Conservation (phyloP, 1,284 basidiomycete genomes). For the Mycosarcoma mackinlayi region DNA sequence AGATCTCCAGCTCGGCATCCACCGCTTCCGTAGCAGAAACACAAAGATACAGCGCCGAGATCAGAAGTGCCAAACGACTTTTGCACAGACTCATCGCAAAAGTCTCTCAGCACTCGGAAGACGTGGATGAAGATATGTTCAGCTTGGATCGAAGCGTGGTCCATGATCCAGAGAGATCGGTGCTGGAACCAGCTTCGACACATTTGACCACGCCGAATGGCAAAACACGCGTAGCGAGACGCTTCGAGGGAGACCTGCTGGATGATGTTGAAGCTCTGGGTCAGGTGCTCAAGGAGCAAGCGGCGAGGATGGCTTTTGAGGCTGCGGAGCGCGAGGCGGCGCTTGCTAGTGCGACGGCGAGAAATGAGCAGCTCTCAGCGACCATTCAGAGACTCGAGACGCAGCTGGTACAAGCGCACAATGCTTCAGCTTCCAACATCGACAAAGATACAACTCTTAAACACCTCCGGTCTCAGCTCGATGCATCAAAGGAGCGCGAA, state of each 20-base stretch:
- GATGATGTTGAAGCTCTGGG: constrained; percentile 29
- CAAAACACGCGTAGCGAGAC: constrained; percentile 4
- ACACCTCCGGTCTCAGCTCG: constrained; percentile 4
- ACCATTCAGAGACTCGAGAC: neutral
- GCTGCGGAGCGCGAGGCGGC: constrained; percentile 12
- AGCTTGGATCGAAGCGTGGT: constrained; percentile 28
- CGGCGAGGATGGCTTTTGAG: constrained; percentile 6
- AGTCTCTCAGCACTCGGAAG: constrained; percentile 8
- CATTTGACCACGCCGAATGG: constrained; percentile 27
- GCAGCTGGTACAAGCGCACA: neutral
- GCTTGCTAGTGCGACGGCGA: neutral
- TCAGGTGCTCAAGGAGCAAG: constrained; percentile 11
- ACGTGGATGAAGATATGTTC: constrained; percentile 3
- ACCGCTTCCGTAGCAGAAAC: neutral
- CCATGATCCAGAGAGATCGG: constrained; percentile 23
- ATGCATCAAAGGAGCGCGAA: constrained; percentile 3
- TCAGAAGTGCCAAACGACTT: constrained; percentile 17
- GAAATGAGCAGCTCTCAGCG: neutral
- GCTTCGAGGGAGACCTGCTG: constrained; percentile 23
- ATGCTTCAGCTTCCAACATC: neutral
- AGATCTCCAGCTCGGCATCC: constrained; percentile 1
- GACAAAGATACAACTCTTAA: neutral
- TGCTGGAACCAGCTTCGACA: constrained; percentile 10
- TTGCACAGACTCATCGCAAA: constrained; percentile 12
- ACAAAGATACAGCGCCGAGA: constrained; percentile 3